phyloP scores from a whole-genome alignment of 2,329 filamentous ascomycete species.

The Grosmannia serpens region DNA sequence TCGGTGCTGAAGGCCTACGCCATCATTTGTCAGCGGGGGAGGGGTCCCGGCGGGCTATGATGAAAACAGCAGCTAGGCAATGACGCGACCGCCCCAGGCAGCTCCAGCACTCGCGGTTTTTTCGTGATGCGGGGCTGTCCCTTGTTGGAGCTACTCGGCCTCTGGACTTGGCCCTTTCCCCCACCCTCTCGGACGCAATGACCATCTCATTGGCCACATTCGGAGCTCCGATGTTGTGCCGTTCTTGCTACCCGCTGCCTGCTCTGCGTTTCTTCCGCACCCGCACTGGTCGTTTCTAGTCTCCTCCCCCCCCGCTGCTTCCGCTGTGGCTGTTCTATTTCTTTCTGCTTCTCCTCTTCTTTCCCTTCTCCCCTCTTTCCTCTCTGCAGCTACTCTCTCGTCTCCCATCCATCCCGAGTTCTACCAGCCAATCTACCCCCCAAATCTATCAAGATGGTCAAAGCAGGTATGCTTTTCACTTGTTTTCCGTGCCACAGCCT shows the following conservation, averaged over 20 bases:
- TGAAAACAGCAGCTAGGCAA: not conserved
- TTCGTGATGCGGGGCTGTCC: slow-evolving; percentile 10
- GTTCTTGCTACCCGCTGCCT: slow-evolving; percentile 1
- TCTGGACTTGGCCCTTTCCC: not conserved
- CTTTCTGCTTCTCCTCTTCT: not conserved
- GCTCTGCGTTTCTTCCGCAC: not conserved
- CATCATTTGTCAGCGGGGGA: slow-evolving; percentile 1
- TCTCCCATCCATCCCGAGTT: not conserved
- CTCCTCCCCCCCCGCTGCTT: slow-evolving; percentile 3
- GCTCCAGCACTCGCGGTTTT: not conserved
- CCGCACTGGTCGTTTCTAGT: not conserved
- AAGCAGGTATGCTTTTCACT: slow-evolving; percentile 59
- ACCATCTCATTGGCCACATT: not conserved
- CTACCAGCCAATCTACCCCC: not conserved
- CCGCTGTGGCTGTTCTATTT: slow-evolving; percentile 1
- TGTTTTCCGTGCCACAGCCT: not conserved
- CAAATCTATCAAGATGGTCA: slow-evolving; percentile 72
- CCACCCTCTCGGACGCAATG: not conserved
- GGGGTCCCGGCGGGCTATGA: not conserved
- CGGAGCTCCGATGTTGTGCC: slow-evolving; percentile 11
- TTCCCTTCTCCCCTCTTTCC: not conserved
- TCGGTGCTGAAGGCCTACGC: not conserved
- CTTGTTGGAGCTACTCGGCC: not conserved
- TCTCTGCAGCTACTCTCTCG: not conserved
- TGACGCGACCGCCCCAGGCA: slow-evolving; percentile 1